Conservation (phyloP, 2,329 filamentous ascomycete genomes). For the Beauveria pseudobassiana region DNA sequence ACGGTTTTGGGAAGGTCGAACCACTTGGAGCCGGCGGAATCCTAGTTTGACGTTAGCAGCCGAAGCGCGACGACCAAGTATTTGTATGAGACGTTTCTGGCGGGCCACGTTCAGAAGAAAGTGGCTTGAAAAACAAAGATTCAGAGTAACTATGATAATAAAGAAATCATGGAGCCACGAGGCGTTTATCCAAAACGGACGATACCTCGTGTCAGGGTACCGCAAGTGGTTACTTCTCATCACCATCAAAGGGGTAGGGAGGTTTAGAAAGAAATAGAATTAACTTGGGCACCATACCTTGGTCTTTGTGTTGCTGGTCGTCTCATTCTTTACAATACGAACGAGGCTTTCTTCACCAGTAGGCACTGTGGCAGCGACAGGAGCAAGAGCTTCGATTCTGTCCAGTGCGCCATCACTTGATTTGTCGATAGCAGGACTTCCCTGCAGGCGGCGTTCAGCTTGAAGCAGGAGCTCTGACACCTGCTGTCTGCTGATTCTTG, state of each 20-base stretch:
- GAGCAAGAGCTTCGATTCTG: constrained; percentile 13
- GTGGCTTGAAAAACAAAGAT: constrained; percentile 17
- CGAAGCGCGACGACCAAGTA: background rate
- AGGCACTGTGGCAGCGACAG: constrained; percentile 12
- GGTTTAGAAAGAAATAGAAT: background rate
- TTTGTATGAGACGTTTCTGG: background rate
- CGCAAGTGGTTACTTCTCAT: constrained; percentile 33
- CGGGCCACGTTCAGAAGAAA: background rate
- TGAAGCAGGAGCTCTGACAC: constrained; percentile 26
- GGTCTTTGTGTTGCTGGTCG: background rate
- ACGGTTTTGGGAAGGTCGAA: constrained; percentile 81
- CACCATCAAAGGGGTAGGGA: constrained; percentile 16
- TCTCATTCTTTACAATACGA: constrained; percentile 3
- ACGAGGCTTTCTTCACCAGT: constrained; percentile 4
- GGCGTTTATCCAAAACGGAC: constrained; percentile 40
- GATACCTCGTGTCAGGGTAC: constrained; percentile 31
- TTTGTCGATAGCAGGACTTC: background rate
- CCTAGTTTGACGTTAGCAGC: constrained; percentile 17
- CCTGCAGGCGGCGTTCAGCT: constrained; percentile 26
- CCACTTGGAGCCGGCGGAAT: constrained; percentile 74
- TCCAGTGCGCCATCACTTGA: background rate
- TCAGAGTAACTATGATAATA: constrained; percentile 70
- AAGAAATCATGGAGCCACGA: constrained; percentile 51
- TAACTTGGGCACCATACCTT: constrained; percentile 20
- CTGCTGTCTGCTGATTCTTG: constrained; percentile 22